Evolutionary conservation across 1,284 basidiomycete genomes (phyloP).

Genomic region (Trichosporon asahii): DNA sequence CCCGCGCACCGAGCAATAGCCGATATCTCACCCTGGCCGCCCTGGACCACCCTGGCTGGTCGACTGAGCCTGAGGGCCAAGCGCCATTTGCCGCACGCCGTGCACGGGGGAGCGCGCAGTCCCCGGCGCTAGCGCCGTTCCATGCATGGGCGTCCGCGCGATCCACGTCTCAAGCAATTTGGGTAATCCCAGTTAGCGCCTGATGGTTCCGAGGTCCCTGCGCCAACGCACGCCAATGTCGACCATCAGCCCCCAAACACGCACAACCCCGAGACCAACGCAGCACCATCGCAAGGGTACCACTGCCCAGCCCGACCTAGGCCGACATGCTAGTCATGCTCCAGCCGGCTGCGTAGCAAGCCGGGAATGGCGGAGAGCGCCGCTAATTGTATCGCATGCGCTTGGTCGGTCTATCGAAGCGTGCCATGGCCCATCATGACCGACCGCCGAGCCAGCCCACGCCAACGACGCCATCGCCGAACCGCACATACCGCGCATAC

Average conservation of each 20-base stretch:
- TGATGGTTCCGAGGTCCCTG: background rate
- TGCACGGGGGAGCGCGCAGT: background rate
- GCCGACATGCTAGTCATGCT: no score
- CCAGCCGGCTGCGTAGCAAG: background rate
- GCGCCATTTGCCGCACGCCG: background rate
- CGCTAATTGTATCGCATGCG: background rate
- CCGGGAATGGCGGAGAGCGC: background rate
- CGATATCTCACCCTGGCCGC: background rate
- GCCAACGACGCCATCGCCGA: background rate
- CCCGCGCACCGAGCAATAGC: background rate
- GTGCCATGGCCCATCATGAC: background rate
- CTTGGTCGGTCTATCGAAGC: background rate
- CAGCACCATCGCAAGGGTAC: background rate
- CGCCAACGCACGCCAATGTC: background rate
- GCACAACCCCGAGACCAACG: background rate
- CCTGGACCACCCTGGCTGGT: background rate
- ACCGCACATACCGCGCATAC: background rate
- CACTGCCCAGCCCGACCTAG: background rate
- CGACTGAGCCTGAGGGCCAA: background rate
- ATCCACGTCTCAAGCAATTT: background rate
- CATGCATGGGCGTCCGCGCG: background rate
- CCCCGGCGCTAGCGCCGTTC: background rate
- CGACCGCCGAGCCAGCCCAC: background rate
- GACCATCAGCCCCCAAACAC: background rate
- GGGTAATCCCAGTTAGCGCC: background rate